Evolutionary conservation across 1,284 basidiomycete species (phyloP), one percentile per base, ranked within the genome.

Genomic region (Ganoderma lingzhi): DNA sequence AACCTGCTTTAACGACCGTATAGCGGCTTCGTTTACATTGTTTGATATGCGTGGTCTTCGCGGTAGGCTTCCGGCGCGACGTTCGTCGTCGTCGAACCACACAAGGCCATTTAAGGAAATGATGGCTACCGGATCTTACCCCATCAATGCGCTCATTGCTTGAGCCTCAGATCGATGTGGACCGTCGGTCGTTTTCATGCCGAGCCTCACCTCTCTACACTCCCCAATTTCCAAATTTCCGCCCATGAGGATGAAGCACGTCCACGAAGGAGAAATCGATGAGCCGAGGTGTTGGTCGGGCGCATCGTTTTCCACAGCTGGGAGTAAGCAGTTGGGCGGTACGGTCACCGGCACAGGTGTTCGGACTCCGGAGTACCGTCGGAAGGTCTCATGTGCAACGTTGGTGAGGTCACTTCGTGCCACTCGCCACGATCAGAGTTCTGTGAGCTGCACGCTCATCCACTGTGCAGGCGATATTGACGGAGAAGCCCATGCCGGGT

Each of bases 81-180:
- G 32, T 6, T 10, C 35, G 35, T 23, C n/a, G 32, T 35, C n/a
- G 6, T 14, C 56, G 56, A 59, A 59, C 56, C 56, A 59, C 62
- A 63, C 32, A 63, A 45, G 3, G 32, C 62, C 44, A 19, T 17
- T 19, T 51, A 63, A 35, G 37, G 63, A 5, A 55, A 35, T 23
- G 32, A 64, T 53, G 35, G 12, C 32, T 56, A 41, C 51, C 63
- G 41, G 51, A 64, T 64, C 51, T 64, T 39, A 23, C 35, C 35
- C 56, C 35, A 59, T 59, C 56, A 23, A 59, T 35, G 35, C 4
- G 35, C 19, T 30, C 19, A 59, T 14, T 59, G 6, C 32, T 59
- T 6, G 35, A 59, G 35, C 35, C n/a, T 15, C n/a, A 59, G 56
- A 59, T 59, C 56, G 56, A 59, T 59, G 35, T 59, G 17, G 19